Evolutionary conservation across 2,329 filamentous ascomycete species (phyloP).

Genomic region (Diplodia seriata): DNA sequence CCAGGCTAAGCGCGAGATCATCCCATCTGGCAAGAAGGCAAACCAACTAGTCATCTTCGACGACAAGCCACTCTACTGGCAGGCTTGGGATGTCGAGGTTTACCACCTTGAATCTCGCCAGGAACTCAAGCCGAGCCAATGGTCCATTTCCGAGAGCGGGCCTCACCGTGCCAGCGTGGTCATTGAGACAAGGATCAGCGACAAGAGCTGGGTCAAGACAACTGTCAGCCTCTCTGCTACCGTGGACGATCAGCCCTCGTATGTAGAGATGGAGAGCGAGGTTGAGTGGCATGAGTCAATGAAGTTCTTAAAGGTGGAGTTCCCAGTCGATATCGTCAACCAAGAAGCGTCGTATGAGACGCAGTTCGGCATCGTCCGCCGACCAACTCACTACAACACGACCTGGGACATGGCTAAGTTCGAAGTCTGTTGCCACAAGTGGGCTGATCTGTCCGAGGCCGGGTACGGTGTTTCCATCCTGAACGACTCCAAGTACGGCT

Average conservation of each 20-base stretch:
- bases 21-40: conserved; percentile 75
- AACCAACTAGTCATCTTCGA: conserved; percentile 96
- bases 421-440: conserved; percentile 95
- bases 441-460: conserved; percentile 86
- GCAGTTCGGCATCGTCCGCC: conserved; percentile 85
- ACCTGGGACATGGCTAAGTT: conserved; percentile 98
- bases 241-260: conserved; percentile 68
- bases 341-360: conserved; percentile 95
- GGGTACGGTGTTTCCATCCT: conserved; percentile 90
- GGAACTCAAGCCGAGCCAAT: conserved; percentile 72
- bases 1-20: conserved; percentile 74
- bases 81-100: conserved; percentile 97
- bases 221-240: conserved; percentile 80
- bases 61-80: conserved; percentile 96
- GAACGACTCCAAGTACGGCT: conserved; percentile 96
- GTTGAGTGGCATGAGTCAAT: conserved; percentile 98
- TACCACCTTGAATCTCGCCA: conserved; percentile 88
- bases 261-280: conserved; percentile 79
- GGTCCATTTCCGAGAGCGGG: conserved; percentile 73
- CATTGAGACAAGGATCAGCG: conserved; percentile 86
- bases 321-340: conserved; percentile 89
- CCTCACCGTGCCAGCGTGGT: conserved; percentile 80
- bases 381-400: conserved; percentile 98
- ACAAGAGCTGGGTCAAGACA: conserved; percentile 83
- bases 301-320: conserved; percentile 99